Percentiles rank a stretch among this genome's conserved stretches.
phyloP scores from a whole-genome alignment of 805 yeast species.

The Tetrapisispora namnaoensis region DNA sequence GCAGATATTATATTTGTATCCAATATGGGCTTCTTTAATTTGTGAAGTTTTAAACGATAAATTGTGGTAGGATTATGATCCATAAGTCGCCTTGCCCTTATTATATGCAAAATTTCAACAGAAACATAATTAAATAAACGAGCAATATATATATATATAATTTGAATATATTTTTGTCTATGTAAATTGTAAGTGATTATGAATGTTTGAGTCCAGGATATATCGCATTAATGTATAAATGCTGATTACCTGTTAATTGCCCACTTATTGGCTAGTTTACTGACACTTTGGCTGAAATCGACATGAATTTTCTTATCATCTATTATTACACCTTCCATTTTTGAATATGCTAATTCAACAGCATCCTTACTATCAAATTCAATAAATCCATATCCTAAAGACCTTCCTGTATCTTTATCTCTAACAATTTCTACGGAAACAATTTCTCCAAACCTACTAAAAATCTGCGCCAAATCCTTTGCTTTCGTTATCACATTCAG shows the following conservation, averaged over 20 bases:
- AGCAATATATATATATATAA: too few species aligned
- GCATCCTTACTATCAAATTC: neutral
- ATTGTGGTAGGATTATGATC: too few species aligned
- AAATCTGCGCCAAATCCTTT: conserved; percentile 2
- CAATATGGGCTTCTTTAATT: too few species aligned
- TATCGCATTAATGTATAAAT: too few species aligned
- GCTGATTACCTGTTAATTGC: neutral
- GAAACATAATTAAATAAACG: too few species aligned
- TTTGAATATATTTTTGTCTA: too few species aligned
- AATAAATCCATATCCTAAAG: conserved; percentile 4
- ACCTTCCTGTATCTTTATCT: conserved; percentile 2
- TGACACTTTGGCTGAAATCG: conserved; percentile 4
- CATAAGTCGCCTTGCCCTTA: too few species aligned
- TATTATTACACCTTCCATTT: conserved; percentile 3
- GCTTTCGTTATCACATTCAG: conserved; percentile 1
- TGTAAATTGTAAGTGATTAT: too few species aligned
- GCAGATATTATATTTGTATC: too few species aligned
- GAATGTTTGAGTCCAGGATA: too few species aligned
- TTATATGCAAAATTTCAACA: too few species aligned
- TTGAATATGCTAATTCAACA: neutral
- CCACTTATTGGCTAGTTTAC: neutral
- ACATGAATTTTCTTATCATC: conserved; percentile 4
- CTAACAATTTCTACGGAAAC: neutral
- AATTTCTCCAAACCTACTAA: neutral
- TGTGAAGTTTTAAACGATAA: too few species aligned